phyloP scores from a whole-genome alignment of 2,329 filamentous ascomycete genomes.

The Colletotrichum aenigma region DNA sequence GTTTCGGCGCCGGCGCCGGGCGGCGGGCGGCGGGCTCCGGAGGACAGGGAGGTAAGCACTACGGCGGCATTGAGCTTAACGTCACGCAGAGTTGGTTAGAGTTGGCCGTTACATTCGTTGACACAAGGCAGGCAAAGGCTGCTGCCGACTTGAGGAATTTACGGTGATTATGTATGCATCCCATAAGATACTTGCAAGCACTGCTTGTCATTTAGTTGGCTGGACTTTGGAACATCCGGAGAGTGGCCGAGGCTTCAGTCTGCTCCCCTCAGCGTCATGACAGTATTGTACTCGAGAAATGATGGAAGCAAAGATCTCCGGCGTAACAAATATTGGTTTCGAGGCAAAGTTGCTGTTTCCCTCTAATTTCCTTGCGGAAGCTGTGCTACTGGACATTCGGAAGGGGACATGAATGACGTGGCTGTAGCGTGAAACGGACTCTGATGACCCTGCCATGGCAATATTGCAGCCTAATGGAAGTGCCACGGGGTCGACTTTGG shows the following conservation, averaged over 20 bases:
- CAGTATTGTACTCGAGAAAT: neutral
- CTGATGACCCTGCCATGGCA: neutral
- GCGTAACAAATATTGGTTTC: neutral
- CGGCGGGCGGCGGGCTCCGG: neutral
- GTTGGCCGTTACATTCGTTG: neutral
- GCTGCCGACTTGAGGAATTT: neutral
- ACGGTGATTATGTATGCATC: neutral
- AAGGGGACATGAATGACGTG: neutral
- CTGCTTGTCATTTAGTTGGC: neutral
- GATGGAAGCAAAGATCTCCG: neutral
- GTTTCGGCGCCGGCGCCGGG: neutral
- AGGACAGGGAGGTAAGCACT: neutral
- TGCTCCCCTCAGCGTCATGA: rapidly evolving
- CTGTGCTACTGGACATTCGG: neutral
- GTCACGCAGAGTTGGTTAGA: neutral
- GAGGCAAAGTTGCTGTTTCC: neutral
- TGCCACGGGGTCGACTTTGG: neutral
- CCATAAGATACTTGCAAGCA: neutral
- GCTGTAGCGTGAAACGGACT: neutral
- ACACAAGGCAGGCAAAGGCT: neutral
- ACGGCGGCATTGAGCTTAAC: neutral
- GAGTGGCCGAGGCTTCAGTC: neutral
- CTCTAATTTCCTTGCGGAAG: neutral
- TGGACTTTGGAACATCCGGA: neutral
- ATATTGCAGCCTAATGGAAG: neutral